Percentiles rank a stretch among this genome's conserved stretches.
Evolutionary conservation across 139 green algal genomes (phyloP).

Genomic region (Micractinium sp.): DNA sequence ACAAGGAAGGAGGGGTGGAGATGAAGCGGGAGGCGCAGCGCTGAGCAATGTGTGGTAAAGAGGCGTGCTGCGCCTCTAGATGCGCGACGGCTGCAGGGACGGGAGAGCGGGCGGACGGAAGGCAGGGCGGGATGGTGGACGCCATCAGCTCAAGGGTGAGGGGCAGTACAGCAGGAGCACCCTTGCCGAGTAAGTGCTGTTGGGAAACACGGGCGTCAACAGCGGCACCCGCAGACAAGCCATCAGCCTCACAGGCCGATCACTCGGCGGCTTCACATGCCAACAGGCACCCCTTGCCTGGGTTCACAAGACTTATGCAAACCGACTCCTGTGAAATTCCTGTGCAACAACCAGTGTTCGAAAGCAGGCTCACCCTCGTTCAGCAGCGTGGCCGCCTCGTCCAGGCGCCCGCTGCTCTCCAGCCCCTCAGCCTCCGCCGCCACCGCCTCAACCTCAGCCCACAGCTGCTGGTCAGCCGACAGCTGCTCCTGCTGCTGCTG

Average conservation of each 20-base stretch:
- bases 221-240: not conserved
- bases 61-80: not conserved
- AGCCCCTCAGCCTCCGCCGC: not conserved
- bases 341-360: not conserved
- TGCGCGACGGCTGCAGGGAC: not conserved
- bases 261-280: no score
- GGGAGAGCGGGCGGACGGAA: not conserved
- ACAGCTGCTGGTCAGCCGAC: not conserved
- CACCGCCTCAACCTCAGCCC: not conserved
- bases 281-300: no score
- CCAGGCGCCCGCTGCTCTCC: not conserved
- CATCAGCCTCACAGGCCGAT: not conserved
- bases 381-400: not conserved
- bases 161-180: no score
- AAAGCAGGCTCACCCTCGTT: not conserved
- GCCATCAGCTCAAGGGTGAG: no score
- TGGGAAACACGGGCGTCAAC: not conserved
- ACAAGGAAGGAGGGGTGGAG: not conserved
- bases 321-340: no score
- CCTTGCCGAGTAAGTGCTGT: no score
- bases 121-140: not conserved
- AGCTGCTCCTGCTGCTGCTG: slow-evolving; percentile 1
- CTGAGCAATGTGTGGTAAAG: not conserved
- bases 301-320: no score
- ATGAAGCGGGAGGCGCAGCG: not conserved